Base-by-base conservation (phyloP, 2,329 filamentous ascomycete genomes). In the Hypoxylon sp. region DNA sequence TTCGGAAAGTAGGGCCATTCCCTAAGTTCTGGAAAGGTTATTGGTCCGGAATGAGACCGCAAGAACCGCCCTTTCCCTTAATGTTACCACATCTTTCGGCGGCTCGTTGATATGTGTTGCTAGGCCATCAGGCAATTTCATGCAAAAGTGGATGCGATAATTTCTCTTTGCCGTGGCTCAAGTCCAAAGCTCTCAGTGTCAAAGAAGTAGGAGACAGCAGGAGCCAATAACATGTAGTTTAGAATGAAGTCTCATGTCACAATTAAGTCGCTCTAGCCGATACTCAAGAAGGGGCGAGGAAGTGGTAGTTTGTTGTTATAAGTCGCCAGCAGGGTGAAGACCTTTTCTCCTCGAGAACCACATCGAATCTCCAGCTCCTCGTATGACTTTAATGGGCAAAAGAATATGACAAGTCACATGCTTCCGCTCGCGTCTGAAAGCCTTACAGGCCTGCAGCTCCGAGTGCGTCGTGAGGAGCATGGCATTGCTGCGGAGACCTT, bases 341-440 rank as follows among this genome's bases (percentile, higher is more conserved):
- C 32, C 57, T 37, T 58, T 30, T 32, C 21, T 61, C 25, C 45
- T 62, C 46, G 45, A 60, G 47, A 25, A 39, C 27, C 32, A 50
- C 32, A 21, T 51, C 63, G 29, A 3, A 48, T 34, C 51, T 63
- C 50, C 57, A 45, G 29, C 29, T 37, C 47, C 47, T 41, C 63
- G 53, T 46, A 59, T 30, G 43, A 29, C 7, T 52, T 47, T 2
- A 30, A 37, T 25, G 39, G 27, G 12, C 14, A 56, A 68, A n/a
- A n/a, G n/a, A n/a, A 61, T 27, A 74, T 73, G 73, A 62, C 66
- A 61, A 46, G 65, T 54, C 62, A 68, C 56, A 53, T 67, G 29
- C 47, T 53, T 46, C 51, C 68, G 45, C 30, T 37, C n/a, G 54
- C 51, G 25, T 47, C 73, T 46, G 62, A 61, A 25, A 61, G 67